phyloP scores from a whole-genome alignment of 2,329 filamentous ascomycete genomes.

The Fusarium sulawesiense region DNA sequence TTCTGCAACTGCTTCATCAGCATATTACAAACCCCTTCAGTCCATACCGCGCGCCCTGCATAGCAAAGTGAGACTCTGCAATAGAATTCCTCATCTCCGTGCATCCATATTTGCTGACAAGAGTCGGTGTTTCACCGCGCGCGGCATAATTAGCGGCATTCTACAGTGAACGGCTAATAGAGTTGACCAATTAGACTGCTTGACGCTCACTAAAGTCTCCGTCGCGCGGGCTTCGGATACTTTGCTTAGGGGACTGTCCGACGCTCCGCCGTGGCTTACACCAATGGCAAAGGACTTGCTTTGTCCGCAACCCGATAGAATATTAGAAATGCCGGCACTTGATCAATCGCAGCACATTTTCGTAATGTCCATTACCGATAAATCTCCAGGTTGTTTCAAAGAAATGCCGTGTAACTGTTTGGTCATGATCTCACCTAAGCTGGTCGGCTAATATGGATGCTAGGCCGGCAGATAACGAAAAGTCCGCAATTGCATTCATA shows the following conservation, averaged over 20 bases:
- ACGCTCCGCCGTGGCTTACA: neutral
- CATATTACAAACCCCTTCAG: constrained; percentile 9
- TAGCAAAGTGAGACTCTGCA: neutral
- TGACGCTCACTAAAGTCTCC: constrained; percentile 3
- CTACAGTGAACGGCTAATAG: neutral
- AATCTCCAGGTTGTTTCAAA: neutral
- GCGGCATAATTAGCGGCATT: neutral
- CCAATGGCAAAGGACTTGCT: neutral
- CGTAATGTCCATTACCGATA: neutral
- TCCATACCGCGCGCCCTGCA: neutral
- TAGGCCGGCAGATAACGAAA: neutral
- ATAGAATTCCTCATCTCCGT: neutral
- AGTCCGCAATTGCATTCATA: neutral
- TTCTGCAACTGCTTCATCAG: constrained; percentile 7
- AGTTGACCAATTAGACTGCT: neutral
- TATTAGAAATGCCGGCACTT: neutral
- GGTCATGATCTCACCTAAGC: neutral
- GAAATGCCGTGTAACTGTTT: neutral
- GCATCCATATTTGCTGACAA: neutral
- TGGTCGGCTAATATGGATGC: neutral
- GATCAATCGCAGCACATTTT: neutral
- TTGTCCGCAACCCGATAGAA: neutral
- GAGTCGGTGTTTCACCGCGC: neutral
- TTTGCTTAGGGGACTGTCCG: neutral
- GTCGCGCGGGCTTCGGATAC: constrained; percentile 5